Evolutionary conservation across 306 rosid genomes (phyloP), one percentile per base, ranked within the genome.

Genomic region (Arachis stenosperma): DNA sequence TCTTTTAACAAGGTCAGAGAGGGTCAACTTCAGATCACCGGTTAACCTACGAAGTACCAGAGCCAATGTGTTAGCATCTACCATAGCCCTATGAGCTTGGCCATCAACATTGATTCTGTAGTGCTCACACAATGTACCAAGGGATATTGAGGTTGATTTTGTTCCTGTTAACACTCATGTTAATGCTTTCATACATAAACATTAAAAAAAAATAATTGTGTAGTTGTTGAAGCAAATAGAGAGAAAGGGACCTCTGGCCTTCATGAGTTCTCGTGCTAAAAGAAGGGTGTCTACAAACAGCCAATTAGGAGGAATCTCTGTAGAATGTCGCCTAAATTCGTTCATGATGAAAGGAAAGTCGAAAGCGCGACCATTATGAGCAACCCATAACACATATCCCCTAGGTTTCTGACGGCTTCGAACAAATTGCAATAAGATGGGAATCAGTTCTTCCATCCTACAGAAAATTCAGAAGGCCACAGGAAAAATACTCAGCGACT

Each of bases 11-110:
- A 94, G 92, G 37, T 29, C 71, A 4, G 92, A 47, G 8, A 83
- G 48, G 11, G 89, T 40, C 75, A 88, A 75, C 74, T 91, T 86
- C 88, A 91, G 81, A 50, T 82, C 86, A 69, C 10, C 73, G 54
- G 89, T 84, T 83, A 94, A 62, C 82, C 59, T 81, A 60, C 84
- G 87, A 87, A 94, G 81, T 79, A 94, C 56, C 79, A 40, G 10
- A 7, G 97, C 74, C 88, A 91, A 60, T 50, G 76, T 63, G 48
- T 63, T 61, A 78, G 89, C 99, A 29, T 94, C 99, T 13, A 86
- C 75, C 97, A 88, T 86, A 74, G 99, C 97, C 75, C 99, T 85
- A 76, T 91, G 96, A 73, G 95, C 96, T 62, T 87, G 11, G 59
- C 95, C 96, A 51, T 69, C 84, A 75, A 73, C 69, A 42, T 86